Base-by-base conservation (phyloP, 108 stramenopile genomes). In the Cylindrotheca closterium region DNA sequence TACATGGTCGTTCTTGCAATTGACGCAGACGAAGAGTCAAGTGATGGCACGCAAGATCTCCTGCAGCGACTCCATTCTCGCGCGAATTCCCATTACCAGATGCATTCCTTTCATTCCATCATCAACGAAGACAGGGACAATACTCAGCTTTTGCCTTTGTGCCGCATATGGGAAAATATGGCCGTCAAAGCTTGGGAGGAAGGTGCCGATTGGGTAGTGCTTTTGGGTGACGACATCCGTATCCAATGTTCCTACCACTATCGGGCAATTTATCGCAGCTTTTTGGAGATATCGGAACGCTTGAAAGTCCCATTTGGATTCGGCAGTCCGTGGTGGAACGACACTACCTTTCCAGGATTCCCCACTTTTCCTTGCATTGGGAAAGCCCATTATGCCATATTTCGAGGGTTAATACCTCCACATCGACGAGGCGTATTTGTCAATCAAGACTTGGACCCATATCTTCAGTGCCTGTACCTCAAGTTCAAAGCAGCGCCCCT, bases 371-470 rank as follows among this genome's bases (percentile, higher is more conserved):
- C 84, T 21, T 31, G 45, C 17, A 63, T 85, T 54, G 74, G 74
- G n/a, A 75, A 51, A 29, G 21, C 1, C 18, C 84, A 85, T 52
- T 67, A 34, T 32, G 46, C 75, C 33, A 73, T 72, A 12, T 85
- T 76, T 54, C 58, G 63, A 21, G 55, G 65, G 18, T 28, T 85
- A 5, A 68, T 85, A 26, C 84, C 84, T 22, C 17, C 65, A 33
- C 70, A 79, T 48, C 68, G 78, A 30, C 1, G 4, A 12, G 46
- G 25, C 5, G 33, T 12, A 0, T 83, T 83, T 65, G 57, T 79
- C 47, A 83, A 83, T 58, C 82, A 83, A 53, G 82, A 73, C 47
- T 45, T 71, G 18, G 82, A 83, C 63, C 82, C 82, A 3, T 83
- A 79, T 53, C 55, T 83, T 1, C 71, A 73, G 22, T 34, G 53